Evolutionary conservation across 1,139 yeast species (phyloP), one percentile per base, ranked within the genome.

Genomic region (Suhomyces ambrosiae): DNA sequence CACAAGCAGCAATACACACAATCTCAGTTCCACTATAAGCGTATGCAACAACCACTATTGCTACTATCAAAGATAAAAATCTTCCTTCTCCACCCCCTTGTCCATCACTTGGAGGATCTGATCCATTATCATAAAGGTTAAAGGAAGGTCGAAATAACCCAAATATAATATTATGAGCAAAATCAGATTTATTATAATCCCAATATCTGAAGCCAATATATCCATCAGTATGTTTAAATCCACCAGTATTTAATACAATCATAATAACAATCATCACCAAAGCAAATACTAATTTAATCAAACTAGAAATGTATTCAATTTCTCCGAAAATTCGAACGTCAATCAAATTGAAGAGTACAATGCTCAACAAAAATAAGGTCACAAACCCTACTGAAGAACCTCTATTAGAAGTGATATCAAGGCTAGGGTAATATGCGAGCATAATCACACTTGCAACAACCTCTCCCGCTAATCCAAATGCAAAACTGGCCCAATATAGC

Each of bases 1-100:
- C 96, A 55, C 92, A 86, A 2, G 95, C 92, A 1, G 95, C 90
- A 42, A 87, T 79, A 48, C 86, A 82, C 17, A 87, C 94, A 44
- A 84, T 80, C 50, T 86, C 95, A 0, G 90, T 82, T 0, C 95
- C 95, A 39, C 83, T 78, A 52, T 82, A 86, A 0, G 94, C 82
- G 53, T 82, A 85, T 0, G 86, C 71, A 0, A 89, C 82, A 17
- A 80, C 77, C 36, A 80, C 64, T 1, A 80, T 63, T 0, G 92
- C 87, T 1, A 80, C 76, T 40, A 85, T 48, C 14, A 86, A 62
- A 27, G 88, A 83, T 38, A 83, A 61, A 38, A 86, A 72, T 27
- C 87, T 62, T 0, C 95, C 95, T 19, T 65, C 53, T 27, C 67
- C 59, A 2, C 95, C 94, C 0, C 76, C 80, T 19, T 82, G 76